phyloP scores from a whole-genome alignment of 768 basidiomycete genomes.

The Ephemerocybe angulata region DNA sequence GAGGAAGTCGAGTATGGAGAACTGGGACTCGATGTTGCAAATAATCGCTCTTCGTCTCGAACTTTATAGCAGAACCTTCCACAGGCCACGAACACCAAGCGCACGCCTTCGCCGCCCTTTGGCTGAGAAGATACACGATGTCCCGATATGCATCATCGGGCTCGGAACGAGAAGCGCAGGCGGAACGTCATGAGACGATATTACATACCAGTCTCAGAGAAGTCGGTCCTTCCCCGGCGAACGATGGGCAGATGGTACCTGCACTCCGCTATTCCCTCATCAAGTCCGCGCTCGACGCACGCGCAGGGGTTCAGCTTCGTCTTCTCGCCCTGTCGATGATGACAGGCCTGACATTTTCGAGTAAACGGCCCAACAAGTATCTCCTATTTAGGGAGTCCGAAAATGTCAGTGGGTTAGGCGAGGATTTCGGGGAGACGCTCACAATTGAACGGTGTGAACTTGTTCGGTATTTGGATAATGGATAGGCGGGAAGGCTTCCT shows the following conservation, averaged over 20 bases:
- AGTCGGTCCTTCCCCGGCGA: too few species aligned
- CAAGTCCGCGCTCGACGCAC: not conserved
- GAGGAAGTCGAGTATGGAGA: too few species aligned
- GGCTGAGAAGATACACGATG: too few species aligned
- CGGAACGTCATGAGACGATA: not conserved
- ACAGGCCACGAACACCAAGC: too few species aligned
- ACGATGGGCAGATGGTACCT: not conserved
- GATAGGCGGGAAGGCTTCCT: too few species aligned
- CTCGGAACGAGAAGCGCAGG: not conserved
- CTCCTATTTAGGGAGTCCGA: not conserved
- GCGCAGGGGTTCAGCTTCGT: not conserved
- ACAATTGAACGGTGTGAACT: too few species aligned
- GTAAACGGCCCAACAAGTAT: not conserved
- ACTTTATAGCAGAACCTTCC: too few species aligned
- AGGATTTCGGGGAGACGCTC: not conserved
- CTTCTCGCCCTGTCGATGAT: not conserved
- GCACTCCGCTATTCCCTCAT: not conserved
- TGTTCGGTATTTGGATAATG: too few species aligned
- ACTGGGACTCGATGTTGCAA: too few species aligned
- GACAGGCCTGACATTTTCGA: not conserved
- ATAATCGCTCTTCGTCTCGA: too few species aligned
- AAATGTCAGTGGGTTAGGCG: not conserved
- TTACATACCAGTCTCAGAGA: not conserved
- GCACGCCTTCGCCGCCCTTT: too few species aligned
- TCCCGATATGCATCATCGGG: too few species aligned